phyloP scores from a whole-genome alignment of 768 basidiomycete species.

The Boletellus ananas region DNA sequence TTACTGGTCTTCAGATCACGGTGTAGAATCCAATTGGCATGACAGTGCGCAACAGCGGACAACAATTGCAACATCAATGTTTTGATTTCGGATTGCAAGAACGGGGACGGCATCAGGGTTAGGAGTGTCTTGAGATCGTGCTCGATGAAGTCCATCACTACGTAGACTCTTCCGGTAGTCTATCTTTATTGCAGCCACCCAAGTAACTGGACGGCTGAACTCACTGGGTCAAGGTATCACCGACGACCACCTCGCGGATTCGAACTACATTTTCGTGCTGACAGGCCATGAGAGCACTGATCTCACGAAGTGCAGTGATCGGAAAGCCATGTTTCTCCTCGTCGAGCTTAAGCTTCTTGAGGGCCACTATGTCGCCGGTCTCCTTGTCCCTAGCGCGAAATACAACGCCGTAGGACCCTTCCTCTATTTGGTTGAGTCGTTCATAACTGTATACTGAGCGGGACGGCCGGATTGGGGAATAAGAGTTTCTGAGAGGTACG shows the following conservation, averaged over 20 bases:
- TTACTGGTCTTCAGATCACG: constrained; percentile 98
- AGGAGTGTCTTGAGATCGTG: constrained; percentile 97
- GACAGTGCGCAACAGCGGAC: constrained; percentile 90
- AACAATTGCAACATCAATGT: constrained; percentile 91
- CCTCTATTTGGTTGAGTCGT: constrained; percentile 94
- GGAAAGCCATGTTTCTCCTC: constrained; percentile 99
- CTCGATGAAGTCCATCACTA: constrained; percentile 99
- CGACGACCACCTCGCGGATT: constrained; percentile 97
- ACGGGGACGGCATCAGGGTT: constrained; percentile 92
- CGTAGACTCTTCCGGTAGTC: constrained; percentile 72
- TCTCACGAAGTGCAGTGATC: constrained; percentile 91
- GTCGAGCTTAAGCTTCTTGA: constrained; percentile 97
- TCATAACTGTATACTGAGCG: constrained; percentile 95
- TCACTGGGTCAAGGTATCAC: constrained; percentile 98
- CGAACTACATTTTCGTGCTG: constrained; percentile 94
- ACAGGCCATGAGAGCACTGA: constrained; percentile 95
- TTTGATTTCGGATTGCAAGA: constrained; percentile 97
- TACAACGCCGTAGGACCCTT: constrained; percentile 96
- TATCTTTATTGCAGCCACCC: constrained; percentile 7
- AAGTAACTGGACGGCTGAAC: constrained; percentile 36
- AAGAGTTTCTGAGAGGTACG: constrained; percentile 69
- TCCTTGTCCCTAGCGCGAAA: constrained; percentile 94
- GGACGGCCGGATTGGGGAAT: constrained; percentile 80
- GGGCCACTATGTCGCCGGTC: constrained; percentile 91
- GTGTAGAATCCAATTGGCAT: constrained; percentile 96